A percentile compares a stretch with the other conserved stretches of the same genome.
Evolutionary conservation across 2,329 filamentous ascomycete species (phyloP).

Genomic region (Ampelomyces quisqualis): DNA sequence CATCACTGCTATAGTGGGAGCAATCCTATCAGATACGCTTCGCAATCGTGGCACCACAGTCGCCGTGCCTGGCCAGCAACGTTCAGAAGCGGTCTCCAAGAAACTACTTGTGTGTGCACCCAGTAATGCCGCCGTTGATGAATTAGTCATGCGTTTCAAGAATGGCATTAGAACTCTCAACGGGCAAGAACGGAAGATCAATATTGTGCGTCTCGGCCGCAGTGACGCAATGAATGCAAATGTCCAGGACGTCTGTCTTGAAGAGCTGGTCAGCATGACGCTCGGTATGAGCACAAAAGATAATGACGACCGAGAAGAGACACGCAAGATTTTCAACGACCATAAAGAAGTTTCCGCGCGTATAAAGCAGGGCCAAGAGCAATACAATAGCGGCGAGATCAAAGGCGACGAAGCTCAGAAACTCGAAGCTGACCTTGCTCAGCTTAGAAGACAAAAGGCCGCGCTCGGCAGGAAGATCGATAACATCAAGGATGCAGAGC

Average conservation of each 20-base stretch:
- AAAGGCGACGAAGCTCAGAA: conserved; percentile 63
- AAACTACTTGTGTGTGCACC: conserved; percentile 97
- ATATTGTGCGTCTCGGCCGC: conserved; percentile 84
- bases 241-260: conserved; percentile 88
- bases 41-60: conserved; percentile 52
- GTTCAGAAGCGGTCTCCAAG: conserved; percentile 56
- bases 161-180: conserved; percentile 75
- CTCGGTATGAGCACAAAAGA: conserved; percentile 52
- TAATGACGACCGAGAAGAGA: conserved; percentile 51
- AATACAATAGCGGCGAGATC: conserved; percentile 62
- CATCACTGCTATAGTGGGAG: conserved; percentile 92
- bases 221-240: conserved; percentile 89
- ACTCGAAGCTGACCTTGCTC: conserved; percentile 75
- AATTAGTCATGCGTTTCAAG: conserved; percentile 90
- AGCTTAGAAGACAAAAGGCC: conserved; percentile 73
- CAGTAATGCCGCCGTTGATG: conserved; percentile 96
- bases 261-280: conserved; percentile 80
- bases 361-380: conserved; percentile 68
- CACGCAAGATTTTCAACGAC: conserved; percentile 68
- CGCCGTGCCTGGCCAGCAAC: conserved; percentile 39
- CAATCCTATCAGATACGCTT: conserved; percentile 67
- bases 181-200: conserved; percentile 73
- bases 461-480: conserved; percentile 82
- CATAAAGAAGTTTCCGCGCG: conserved; percentile 64
- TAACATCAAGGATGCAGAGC: conserved; percentile 80